phyloP scores from a whole-genome alignment of 1,284 basidiomycete species.

The Pascua sp. region DNA sequence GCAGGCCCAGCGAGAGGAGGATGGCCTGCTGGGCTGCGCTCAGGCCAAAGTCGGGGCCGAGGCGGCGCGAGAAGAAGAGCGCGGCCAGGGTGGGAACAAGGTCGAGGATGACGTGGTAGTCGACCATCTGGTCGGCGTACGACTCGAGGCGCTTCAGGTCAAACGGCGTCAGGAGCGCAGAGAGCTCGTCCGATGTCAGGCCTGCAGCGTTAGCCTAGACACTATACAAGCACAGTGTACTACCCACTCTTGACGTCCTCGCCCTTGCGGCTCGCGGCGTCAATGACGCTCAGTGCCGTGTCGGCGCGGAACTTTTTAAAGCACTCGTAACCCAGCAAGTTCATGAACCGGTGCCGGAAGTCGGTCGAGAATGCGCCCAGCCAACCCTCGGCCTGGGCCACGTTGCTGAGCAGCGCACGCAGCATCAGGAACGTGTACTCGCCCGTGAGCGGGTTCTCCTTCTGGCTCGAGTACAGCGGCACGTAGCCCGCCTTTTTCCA shows the following conservation, averaged over 20 bases:
- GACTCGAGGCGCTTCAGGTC: conserved; percentile 94
- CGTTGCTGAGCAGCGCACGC: conserved; percentile 63
- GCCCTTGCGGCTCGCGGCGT: conserved; percentile 63
- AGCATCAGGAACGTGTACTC: conserved; percentile 97
- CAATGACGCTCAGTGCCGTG: conserved; percentile 80
- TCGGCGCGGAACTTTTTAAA: conserved; percentile 90
- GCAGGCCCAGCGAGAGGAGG: conserved; percentile 81
- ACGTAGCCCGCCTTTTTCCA: conserved; percentile 93
- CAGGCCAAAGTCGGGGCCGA: conserved; percentile 60
- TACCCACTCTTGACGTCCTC: conserved; percentile 7
- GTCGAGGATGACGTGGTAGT: conserved; percentile 94
- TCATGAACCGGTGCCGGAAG: conserved; percentile 86
- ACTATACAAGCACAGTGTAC: no score
- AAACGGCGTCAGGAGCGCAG: conserved; percentile 76
- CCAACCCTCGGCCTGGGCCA: conserved; percentile 63
- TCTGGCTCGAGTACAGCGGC: conserved; percentile 90
- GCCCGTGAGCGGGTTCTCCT: conserved; percentile 89
- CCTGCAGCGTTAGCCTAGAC: no score
- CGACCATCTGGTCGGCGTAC: conserved; percentile 92
- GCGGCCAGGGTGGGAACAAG: conserved; percentile 74
- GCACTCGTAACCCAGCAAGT: conserved; percentile 77
- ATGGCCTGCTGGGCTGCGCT: conserved; percentile 86
- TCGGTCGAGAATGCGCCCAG: conserved; percentile 85
- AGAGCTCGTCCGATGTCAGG: conserved; percentile 68
- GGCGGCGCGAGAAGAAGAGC: conserved; percentile 77